Base-by-base conservation (phyloP, 2,329 filamentous ascomycete genomes). In the Nannizziopsis barbatae region DNA sequence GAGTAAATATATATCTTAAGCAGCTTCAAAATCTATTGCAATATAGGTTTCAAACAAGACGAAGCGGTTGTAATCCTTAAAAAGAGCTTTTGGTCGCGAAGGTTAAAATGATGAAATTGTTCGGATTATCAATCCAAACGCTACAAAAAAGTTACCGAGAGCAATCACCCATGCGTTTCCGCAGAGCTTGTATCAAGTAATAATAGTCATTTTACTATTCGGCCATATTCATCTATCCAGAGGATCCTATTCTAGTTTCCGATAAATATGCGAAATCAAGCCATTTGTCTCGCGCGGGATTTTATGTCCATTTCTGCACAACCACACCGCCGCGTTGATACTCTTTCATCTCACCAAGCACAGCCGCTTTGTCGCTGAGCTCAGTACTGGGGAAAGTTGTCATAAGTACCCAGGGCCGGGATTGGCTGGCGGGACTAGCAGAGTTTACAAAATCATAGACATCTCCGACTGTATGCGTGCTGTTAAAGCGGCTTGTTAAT, bases 311-410 rank as follows among this genome's bases (percentile, higher is more conserved):
- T 55, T 72, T 73, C 59, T 74, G 71, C 14, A 74, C 69, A 33
- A 74, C 65, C 17, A 72, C 71, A 22, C 71, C 71, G 44, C 71
- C 71, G 18, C 71, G 63, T 58, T 73, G 73, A 56, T 73, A 72
- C 38, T 74, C 71, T 4, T 70, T 56, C 42, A 74, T 57, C 14
- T 74, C 71, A 2, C 68, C 71, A 20, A 74, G 60, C 7, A 61
- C 60, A 18, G 62, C 60, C 4, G 62, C 58, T 62, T 76, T 75
- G 56, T 83, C 78, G 12, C 63, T 73, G 35, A 82, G 64, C 58
- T 82, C 78, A 55, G 75, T 80, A 50, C 71, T 79, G 0, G 79
- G 79, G 60, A 83, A 82, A 0, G 79, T 82, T 4, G 79, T 82
- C 75, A 81, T 80, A 51, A 83, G 64, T 3, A 74, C 76, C 65